Base-by-base conservation (phyloP, 2,329 filamentous ascomycete genomes). In the Verticillium nubilum region DNA sequence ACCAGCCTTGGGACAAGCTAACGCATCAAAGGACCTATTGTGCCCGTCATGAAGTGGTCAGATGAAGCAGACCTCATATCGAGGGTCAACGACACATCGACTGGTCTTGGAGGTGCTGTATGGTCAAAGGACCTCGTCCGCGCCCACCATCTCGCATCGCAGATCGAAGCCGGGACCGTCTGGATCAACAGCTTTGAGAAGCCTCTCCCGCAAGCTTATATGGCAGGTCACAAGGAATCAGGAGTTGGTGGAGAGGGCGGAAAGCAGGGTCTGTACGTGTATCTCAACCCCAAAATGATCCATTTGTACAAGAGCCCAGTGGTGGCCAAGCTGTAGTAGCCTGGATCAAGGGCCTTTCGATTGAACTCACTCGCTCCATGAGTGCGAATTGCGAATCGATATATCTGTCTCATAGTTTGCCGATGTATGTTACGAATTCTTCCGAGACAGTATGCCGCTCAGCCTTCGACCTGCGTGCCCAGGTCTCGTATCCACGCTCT, bases 11-110 rank as follows among this genome's bases (percentile, higher is more conserved):
- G n/a, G n/a, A n/a, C n/a, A n/a, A n/a, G n/a, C n/a, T n/a, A n/a
- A n/a, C n/a, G n/a, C n/a, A n/a, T n/a, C n/a, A n/a, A n/a, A 80
- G 80, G 81, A 0, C 87, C 87, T 0, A 84, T 90, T 31, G 77
- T 89, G 1, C 86, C 87, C 0, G 72, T 89, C 7, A 67, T 88
- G 59, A 80, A 78, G 23, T 90, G 86, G 85, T 74, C 74, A 0
- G 77, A 81, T 28, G 86, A 90, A 61, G 79, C 79, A 5, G 85
- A 88, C 19, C 83, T 86, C 0, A 72, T 89, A 29, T 67, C 68
- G 1, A 77, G 83, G 4, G 84, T 81, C 1, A 87, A 87, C 61
- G 73, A 77, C 23, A 73, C 74, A 2, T 74, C 80, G 25, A 78
- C 76, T 29, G 84, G 82, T 0, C 76, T 87, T 0, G 83, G 82